Evolutionary conservation across 2,329 filamentous ascomycete genomes (phyloP), one percentile per base, ranked within the genome.

Genomic region (Aspergillus fijiensis): DNA sequence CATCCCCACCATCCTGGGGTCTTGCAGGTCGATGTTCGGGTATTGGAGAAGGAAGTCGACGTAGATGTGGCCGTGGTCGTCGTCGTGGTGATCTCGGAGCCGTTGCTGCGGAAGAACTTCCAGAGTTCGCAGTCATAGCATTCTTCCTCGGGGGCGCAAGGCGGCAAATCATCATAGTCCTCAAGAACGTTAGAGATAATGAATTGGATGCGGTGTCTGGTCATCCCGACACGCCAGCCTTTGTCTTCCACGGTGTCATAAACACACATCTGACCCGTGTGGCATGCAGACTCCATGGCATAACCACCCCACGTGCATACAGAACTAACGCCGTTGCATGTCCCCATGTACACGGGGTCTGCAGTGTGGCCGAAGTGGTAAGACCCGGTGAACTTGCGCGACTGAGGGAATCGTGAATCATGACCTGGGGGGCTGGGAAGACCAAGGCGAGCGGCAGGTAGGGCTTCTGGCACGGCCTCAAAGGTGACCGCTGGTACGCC

Each of bases 341-440:
- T 91, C 33, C 95, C 95, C 79, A 97, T 93, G 70, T 89, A 99
- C 35, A 99, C 88, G 0, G 95, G 95, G 75, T 99, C 95, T 0
- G 95, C 95, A 0, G 92, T 98, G 70, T 98, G 93, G 4, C 95
- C 95, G 73, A 97, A 94, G 75, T 99, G 95, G 71, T 87, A 96
- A 0, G 90, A 83, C 12, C 91, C 93, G 0, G 92, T 96, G 69
- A 87, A 84, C 60, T 85, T 78, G 48, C 91, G 83, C 42, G 85
- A 83, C 70, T 96, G 91, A 31, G 91, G 89, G 33, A 85, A 82
- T 48, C 84, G 81, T 25, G 91, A 84, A 69, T 93, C 84, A 50
- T 89, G 82, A 25, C 90, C 91, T 0, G 94, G 94, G 12, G 95
- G 94, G 0, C 87, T 84, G 0, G 94, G 94, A 7, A 99, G 84